Conservation (phyloP, 1,139 yeast species). For the Pichia sp. region DNA sequence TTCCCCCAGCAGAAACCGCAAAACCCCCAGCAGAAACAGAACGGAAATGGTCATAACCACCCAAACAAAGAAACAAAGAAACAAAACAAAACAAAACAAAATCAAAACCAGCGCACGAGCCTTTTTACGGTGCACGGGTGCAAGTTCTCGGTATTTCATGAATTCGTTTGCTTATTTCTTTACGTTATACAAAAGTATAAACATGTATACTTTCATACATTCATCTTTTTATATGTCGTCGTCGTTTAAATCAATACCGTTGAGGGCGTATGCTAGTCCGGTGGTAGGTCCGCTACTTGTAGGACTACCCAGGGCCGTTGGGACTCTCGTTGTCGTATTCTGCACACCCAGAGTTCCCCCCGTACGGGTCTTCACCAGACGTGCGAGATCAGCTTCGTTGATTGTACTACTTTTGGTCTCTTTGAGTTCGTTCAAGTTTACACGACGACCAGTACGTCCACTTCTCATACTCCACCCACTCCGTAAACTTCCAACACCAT, state of each 20-base stretch:
- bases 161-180: too few species aligned
- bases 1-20: not conserved
- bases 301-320: not conserved
- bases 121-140: slow-evolving; percentile 3
- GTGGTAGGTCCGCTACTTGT: slow-evolving; percentile 22
- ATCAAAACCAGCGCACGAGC: too few species aligned
- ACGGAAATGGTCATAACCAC: too few species aligned
- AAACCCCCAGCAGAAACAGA: not conserved
- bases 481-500: slow-evolving; percentile 6
- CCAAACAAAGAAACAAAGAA: too few species aligned
- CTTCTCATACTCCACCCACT: slow-evolving; percentile 11
- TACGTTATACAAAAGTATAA: not conserved
- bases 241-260: slow-evolving; percentile 23
- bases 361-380: slow-evolving; percentile 8
- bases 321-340: not conserved
- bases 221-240: not conserved
- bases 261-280: slow-evolving; percentile 26
- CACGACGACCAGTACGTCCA: slow-evolving; percentile 5
- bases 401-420: not conserved
- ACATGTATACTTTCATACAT: not conserved
- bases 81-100: too few species aligned
- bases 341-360: slow-evolving; percentile 1
- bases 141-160: not conserved
- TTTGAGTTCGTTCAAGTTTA: slow-evolving; percentile 10
- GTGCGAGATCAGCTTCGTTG: slow-evolving; percentile 2